Conservation (phyloP, 768 basidiomycete species). For the Rhodotorula sphaerocarpa region DNA sequence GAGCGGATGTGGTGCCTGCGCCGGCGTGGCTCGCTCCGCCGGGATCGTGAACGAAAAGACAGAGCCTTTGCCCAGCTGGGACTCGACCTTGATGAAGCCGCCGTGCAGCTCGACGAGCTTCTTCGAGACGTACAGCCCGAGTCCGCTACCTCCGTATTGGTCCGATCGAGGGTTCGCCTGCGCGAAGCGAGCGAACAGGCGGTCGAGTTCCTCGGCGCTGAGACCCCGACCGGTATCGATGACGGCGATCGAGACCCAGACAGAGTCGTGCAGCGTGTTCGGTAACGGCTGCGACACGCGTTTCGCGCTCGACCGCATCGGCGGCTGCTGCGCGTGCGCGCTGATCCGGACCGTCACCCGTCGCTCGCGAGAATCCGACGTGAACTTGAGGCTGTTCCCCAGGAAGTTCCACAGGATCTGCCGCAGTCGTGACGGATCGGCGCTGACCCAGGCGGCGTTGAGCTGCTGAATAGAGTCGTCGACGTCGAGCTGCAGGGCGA, state of each 20-base stretch:
- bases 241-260: slow-evolving; percentile 22
- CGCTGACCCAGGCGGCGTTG: slow-evolving; percentile 12
- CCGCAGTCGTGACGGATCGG: slow-evolving; percentile 18
- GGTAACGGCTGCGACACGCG: slow-evolving; percentile 4
- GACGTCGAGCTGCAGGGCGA: slow-evolving; percentile 14
- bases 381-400: slow-evolving; percentile 9
- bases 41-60: slow-evolving; percentile 34
- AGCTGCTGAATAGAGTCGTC: slow-evolving; percentile 7
- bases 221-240: slow-evolving; percentile 24
- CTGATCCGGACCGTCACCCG: slow-evolving; percentile 19
- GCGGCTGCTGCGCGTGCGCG: slow-evolving; percentile 4
- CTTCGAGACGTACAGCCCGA: slow-evolving; percentile 33
- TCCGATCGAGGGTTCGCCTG: slow-evolving; percentile 27
- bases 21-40: neutral
- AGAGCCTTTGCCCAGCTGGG: slow-evolving; percentile 2
- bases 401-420: slow-evolving; percentile 31
- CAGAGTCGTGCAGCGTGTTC: neutral
- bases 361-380: slow-evolving; percentile 6
- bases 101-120: slow-evolving; percentile 34
- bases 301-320: neutral
- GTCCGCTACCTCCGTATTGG: slow-evolving; percentile 23
- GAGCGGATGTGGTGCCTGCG: neutral
- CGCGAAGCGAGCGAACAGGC: slow-evolving; percentile 24
- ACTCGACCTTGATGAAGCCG: slow-evolving; percentile 27
- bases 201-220: slow-evolving; percentile 17